A percentile compares a stretch with the other conserved stretches of the same genome.
phyloP scores from a whole-genome alignment of 257 asterid species.

The Misopates orontium region DNA sequence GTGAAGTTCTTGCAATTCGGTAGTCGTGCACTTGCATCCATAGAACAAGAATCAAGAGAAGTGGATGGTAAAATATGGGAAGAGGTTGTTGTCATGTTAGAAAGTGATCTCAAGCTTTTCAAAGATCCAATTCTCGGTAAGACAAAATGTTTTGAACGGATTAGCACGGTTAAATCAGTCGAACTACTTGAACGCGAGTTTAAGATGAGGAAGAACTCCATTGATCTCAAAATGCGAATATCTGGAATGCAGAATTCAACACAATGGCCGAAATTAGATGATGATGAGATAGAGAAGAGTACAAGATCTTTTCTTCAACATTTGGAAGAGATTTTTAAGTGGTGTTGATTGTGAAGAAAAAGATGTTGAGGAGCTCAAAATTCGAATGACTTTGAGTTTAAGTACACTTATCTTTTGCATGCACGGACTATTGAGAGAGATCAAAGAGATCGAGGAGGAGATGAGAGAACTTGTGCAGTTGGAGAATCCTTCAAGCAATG shows the following conservation, averaged over 20 bases:
- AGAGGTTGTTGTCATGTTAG: slow-evolving; percentile 39
- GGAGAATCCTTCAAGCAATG: no score
- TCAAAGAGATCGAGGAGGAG: no score
- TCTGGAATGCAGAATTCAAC: slow-evolving; percentile 43
- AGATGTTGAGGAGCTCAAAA: slow-evolving; percentile 38
- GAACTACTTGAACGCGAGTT: slow-evolving; percentile 46
- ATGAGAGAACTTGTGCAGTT: no score
- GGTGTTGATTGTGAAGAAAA: slow-evolving; percentile 20
- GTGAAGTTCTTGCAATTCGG: slow-evolving; percentile 55
- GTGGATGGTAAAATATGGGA: slow-evolving; percentile 35
- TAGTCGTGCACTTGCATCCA: slow-evolving; percentile 42
- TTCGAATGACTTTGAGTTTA: slow-evolving; percentile 32
- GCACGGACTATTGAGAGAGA: no score
- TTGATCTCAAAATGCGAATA: slow-evolving; percentile 63
- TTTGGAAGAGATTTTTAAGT: slow-evolving; percentile 39
- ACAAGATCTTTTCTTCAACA: slow-evolving; percentile 38
- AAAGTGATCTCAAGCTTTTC: slow-evolving; percentile 45
- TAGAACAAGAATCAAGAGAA: slow-evolving; percentile 50
- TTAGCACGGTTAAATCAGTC: slow-evolving; percentile 49
- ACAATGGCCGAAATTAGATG: slow-evolving; percentile 27
- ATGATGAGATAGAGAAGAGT: slow-evolving; percentile 38
- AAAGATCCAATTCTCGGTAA: slow-evolving; percentile 44
- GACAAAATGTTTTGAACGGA: slow-evolving; percentile 55
- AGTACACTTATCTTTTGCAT: no score
- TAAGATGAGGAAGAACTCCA: slow-evolving; percentile 42